Evolutionary conservation across 2,329 filamentous ascomycete species (phyloP), one percentile per base, ranked within the genome.

Genomic region (Alternaria novae-zelandiae): DNA sequence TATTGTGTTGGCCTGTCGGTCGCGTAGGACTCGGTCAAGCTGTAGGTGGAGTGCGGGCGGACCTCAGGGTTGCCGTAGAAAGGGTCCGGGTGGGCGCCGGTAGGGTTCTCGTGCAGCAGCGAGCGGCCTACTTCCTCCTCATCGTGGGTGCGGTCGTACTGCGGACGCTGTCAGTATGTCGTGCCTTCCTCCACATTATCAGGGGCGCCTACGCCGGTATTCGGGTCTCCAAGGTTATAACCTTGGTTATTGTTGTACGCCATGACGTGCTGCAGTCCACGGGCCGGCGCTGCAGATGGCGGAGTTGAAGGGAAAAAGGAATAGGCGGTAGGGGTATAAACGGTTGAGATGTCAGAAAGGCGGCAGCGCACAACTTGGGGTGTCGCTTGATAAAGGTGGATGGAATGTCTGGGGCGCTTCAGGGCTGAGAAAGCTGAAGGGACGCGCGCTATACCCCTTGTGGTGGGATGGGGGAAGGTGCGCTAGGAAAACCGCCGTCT

Each of bases 81-180:
- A 59, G 83, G 83, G 61, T 83, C 82, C 21, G 80, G 76, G 69
- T 82, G 78, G 32, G 79, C 78, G 63, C 83, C 83, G 15, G 80
- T 80, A 41, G 83, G 81, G 70, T 84, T 84, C 53, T 78, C 73
- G 76, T 84, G 82, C 26, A 86, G 79, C 46, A 86, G 80, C 55
- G 83, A 85, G 65, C 79, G 82, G 72, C 80, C 81, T 62, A 81
- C 82, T 67, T 85, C 83, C 20, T 84, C 83, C 63, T 85, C 83
- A 64, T 83, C 79, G 46, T 77, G 73, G 54, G 67, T 63, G 66
- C 72, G 75, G 55, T 74, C 72, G 69, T 80, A 77, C 72, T 82
- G 79, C 61, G 71, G 66, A 11, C 41, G 30, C 45, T 17, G 56
- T 66, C 43, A 65, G 66, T 44, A 61, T 41, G 47, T 51, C n/a